Base-by-base conservation (phyloP, 108 stramenopile genomes). In the Pseudonitzschia multiseries region DNA sequence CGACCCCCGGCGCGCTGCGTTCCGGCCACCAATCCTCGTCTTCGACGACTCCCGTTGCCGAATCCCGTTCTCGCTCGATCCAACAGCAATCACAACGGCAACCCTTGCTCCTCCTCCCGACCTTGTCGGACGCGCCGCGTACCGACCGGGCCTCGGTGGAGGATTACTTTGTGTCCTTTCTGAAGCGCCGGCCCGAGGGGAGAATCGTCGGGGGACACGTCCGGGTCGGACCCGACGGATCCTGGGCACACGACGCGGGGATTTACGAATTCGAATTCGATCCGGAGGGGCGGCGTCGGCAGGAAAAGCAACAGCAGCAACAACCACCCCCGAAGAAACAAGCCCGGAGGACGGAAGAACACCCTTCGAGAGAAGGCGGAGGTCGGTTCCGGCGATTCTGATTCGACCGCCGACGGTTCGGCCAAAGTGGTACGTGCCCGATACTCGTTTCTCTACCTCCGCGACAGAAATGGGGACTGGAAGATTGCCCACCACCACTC, bases 401-500 rank as follows among this genome's bases (percentile, higher is more conserved):
- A n/a, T n/a, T n/a, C 28, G 4, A 59, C 26, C 27, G 27, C 17
- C 29, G 29, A 5, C 24, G 53, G 14, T 24, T 54, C 53, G n/a
- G 8, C 8, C 0, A 14, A 0, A 15, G 72, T 64, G 76, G 80
- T 85, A 48, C 80, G 73, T 72, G 85, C 74, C 28, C 81, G 87
- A 21, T 88, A 86, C 60, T 72, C 81, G 28, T 88, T 81, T 54
- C 71, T 85, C 14, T 88, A 88, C 62, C 63, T 79, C 3, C 81
- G 76, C 32, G 83, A 89, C 51, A 65, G 67, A 20, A 0, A 2
- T 4, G 87, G 85, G 8, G 78, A 86, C 53, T 89, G 87, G 87
- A 89, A 86, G 76, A 89, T 89, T 41, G 75, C 82, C 27, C 88
- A 89, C 42, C 88, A 89, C 59, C 88, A 89, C 43, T 86, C 85